Base-by-base conservation (phyloP, 148 eudicot species). In the Persicaria maculosa region DNA sequence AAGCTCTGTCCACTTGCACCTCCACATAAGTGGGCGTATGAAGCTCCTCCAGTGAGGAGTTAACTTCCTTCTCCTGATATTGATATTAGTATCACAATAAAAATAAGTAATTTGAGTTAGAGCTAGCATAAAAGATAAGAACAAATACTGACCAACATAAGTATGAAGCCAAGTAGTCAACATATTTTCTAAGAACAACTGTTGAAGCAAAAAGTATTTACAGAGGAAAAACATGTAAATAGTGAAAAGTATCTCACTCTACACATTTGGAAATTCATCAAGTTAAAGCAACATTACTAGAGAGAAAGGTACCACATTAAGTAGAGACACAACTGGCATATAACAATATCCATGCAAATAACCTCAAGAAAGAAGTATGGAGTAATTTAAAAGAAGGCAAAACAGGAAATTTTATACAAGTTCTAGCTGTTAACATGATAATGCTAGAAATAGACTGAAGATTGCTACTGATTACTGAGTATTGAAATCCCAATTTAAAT, bases 1-100 rank as follows among this genome's bases (percentile, higher is more conserved):
- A 57, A 94, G 72, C 81, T 94, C 96, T 74, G 98, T 76, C 98
- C 97, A 94, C 88, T 90, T 94, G 88, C 98, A 94, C 72, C 98
- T 83, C 98, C 98, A 94, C 93, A 90, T 90, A 74, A 94, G 85
- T 11, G 98, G 98, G 36, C 87, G 83, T 90, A 94, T 81, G 75
- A 87, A 94, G 74, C 61, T 90, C 79, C 97, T 94, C 98, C 98
- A 94, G 25, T 91, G 97, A 78, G 58, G n/a, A 12, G 93, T 84
- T 80, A 90, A 58, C 77, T 86, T 90, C 79, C 80, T 91, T 82
- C 88, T 94, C 85, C 98, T 94, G 80, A 76, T 77, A 77, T 64
- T 80, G n/a, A 15, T 7, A 61, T 1, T 8, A 1, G 36, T 31
- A 72, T 44, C 9, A 44, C 61, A 52, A 10, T 10, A 20, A 75